Base-by-base conservation (phyloP, 2,329 filamentous ascomycete species). In the Epichloe festucae region DNA sequence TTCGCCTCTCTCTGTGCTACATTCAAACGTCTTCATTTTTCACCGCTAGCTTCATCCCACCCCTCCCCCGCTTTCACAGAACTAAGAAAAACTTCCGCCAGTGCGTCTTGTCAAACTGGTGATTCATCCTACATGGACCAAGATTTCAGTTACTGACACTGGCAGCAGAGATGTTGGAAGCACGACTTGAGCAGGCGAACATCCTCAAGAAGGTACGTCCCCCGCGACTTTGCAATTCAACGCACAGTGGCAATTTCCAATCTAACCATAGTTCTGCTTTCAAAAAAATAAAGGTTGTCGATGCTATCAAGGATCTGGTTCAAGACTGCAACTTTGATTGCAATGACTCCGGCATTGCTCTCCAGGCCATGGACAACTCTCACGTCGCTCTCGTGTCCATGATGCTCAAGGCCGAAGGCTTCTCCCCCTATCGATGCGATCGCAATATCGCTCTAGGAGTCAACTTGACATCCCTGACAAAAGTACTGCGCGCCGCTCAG, bases 301-400 rank as follows among this genome's bases (percentile, higher is more conserved):
- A 98, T 69, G 89, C 94, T 62, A 96, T 98, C 83, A 97, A 96
- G 74, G 93, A 98, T 65, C 83, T 98, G 49, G 93, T 98, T 50
- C 93, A 97, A 73, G 93, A 98, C 75, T 98, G 93, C 84, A 98
- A 98, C 75, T 98, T 98, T 75, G 93, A 98, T 79, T 98, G 94
- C 85, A 98, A 97, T 85, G 94, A 98, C 78, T 91, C 89, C 51
- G 93, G 93, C 56, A 93, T 98, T 65, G 90, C 91, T 49, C 87
- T 98, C 52, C 93, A 98, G 73, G 93, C 93, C 65, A 98, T 98
- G 94, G 93, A 98, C 78, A 98, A 97, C 81, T 97, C 90, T 48
- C 93, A 98, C 73, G 93, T 98, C 63, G 93, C 93, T 56, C 87
- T 98, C 51, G 93, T 98, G 50, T 96, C 93, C 59, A 98, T 98